Conservation (phyloP, 805 yeast species). For the Blastobotrys robertii region DNA sequence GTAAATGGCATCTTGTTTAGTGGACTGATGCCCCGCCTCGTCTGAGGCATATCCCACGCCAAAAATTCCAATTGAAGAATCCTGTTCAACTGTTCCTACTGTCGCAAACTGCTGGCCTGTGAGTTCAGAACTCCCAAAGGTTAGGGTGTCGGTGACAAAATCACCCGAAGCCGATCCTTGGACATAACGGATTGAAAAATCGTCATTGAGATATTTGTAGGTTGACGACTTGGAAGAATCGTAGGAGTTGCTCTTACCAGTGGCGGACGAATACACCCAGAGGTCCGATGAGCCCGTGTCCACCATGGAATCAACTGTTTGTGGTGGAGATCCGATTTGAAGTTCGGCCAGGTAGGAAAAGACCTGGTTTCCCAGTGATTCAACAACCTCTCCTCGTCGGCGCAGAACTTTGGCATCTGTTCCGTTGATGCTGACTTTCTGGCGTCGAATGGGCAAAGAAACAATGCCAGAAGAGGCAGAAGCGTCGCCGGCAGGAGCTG, state of each 20-base stretch:
- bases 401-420: background rate
- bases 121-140: constrained; percentile 40
- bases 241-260: constrained; percentile 7
- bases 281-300: constrained; percentile 67
- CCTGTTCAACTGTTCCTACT: constrained; percentile 33
- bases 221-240: constrained; percentile 12
- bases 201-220: constrained; percentile 13
- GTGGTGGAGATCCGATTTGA: constrained; percentile 46
- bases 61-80: constrained; percentile 12
- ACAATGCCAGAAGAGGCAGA: background rate
- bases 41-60: constrained; percentile 22
- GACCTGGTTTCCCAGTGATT: constrained; percentile 1
- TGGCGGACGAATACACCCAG: constrained; percentile 35
- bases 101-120: constrained; percentile 55
- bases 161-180: constrained; percentile 38
- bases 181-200: constrained; percentile 18
- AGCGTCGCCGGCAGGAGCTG: no score
- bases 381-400: background rate
- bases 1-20: constrained; percentile 26
- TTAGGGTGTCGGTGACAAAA: constrained; percentile 53
- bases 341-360: constrained; percentile 8
- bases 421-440: background rate
- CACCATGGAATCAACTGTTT: constrained; percentile 41
- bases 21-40: constrained; percentile 10
- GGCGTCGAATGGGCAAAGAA: background rate